Base-by-base conservation (phyloP, 2,329 filamentous ascomycete genomes). In the Trichoderma koningiopsis region DNA sequence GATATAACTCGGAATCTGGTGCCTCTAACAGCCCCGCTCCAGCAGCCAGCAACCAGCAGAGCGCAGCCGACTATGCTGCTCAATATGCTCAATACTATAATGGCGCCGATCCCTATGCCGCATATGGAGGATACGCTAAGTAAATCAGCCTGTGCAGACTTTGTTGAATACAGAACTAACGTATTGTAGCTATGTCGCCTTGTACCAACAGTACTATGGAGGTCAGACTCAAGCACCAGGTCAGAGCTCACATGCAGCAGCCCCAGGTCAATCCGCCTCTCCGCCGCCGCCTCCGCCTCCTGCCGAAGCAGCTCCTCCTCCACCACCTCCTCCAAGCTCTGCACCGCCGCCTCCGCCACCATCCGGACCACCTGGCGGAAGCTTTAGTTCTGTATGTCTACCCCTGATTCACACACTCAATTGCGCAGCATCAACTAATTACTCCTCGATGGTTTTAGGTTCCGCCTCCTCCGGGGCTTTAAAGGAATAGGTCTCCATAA, bases 101-200 rank as follows among this genome's bases (percentile, higher is more conserved):
- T 72, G 84, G 85, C 67, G 83, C 87, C 72, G 93, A 97, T 76
- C 95, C 94, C 0, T 97, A 97, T 78, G 93, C 93, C 53, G 89
- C 92, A 10, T 97, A 96, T 74, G 95, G 95, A 71, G 95, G 95
- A 67, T 97, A 96, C 80, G 87, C 90, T 74, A 92, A 91, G 82
- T 92, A 86, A 77, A 84, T 74, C 37, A 7, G 8, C 29, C 19
- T 4, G 3, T 3, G 19, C 22, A 40, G 58, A 22, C 3, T 5
- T 13, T 31, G 11, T 24, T 19, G 58, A 8, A 13, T 7, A n/a
- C 14, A 33, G 10, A 14, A 56, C 59, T 70, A 59, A 70, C 59
- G 22, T 7, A 31, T 29, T 43, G 4, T 22, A 87, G 85, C 55
- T 90, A 90, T 73, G 83, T 87, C 72, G 90, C 92, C 74, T 90